Evolutionary conservation across 1,284 basidiomycete genomes (phyloP), one percentile per base, ranked within the genome.

Genomic region (Cutaneotrichosporon sp.): DNA sequence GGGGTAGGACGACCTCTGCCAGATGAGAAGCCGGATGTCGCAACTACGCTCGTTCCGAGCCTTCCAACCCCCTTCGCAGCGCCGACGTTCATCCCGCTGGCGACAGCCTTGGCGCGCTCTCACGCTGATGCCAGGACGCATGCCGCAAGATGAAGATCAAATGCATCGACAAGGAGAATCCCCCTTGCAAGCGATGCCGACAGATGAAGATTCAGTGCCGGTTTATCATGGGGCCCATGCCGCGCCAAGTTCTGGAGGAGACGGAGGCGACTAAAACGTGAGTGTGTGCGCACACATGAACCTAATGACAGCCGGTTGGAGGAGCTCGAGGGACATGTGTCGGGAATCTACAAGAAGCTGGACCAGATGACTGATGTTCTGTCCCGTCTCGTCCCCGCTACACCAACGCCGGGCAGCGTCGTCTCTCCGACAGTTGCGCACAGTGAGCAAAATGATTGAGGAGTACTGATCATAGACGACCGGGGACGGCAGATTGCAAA

Each of bases 121-220:
- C n/a, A n/a, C 17, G 5, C 44, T 46, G 44, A 46, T 24, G 7
- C 5, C 20, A 39, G 47, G 48, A 61, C 37, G 57, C 52, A 14
- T 63, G 61, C 27, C 50, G 61, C 20, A 54, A 53, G n/a, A 59
- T 58, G 59, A 63, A 63, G 51, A 60, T 63, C 39, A 41, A 49
- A 14, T 63, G 61, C 42, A 50, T 58, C 24, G 61, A 56, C 34
- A 63, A 63, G 51, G 61, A 63, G 16, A 52, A 59, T 27, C 61
- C 61, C 12, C 61, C 61, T 4, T 63, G 61, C 49, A 54, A 59
- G 49, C 52, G 61, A 3, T 63, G 61, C 43, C 34, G 47, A 37
- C 37, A 51, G 24, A 59, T 61, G 59, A 54, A 54, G 26, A 29
- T 61, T 8, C 45, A 52, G 32, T 63, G 61, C 44, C 57, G 57